Evolutionary conservation across 2,329 filamentous ascomycete genomes (phyloP).

Genomic region (Falciphora oryzae): DNA sequence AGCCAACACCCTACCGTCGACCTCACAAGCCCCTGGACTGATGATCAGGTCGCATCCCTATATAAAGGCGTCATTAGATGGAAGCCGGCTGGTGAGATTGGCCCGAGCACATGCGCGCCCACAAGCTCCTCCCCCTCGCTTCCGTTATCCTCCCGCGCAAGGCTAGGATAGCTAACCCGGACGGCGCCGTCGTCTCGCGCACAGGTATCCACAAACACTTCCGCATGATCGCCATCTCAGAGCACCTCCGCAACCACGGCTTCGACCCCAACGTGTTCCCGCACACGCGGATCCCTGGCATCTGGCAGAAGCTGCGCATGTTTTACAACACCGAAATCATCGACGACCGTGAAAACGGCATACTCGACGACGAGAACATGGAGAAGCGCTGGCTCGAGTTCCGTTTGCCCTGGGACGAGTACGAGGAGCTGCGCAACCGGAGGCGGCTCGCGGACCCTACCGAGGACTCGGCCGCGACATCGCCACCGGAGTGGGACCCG

Average conservation of each 20-base stretch:
- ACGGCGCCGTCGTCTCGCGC: neutral
- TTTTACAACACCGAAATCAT: conserved; percentile 83
- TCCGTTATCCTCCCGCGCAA: neutral
- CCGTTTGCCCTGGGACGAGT: conserved; percentile 17
- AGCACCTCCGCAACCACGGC: conserved; percentile 74
- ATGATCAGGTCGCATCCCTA: conserved; percentile 87
- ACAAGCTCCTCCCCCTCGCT: neutral
- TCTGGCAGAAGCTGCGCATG: conserved; percentile 80
- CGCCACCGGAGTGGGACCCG: conserved; percentile 18
- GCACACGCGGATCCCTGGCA: conserved; percentile 84
- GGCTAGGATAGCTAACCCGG: conserved; percentile 2
- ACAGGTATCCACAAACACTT: conserved; percentile 90
- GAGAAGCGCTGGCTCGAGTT: conserved; percentile 19
- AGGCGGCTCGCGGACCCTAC: conserved; percentile 12
- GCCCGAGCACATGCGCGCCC: too few species aligned
- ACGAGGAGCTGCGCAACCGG: conserved; percentile 16
- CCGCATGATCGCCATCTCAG: conserved; percentile 79
- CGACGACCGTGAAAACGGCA: conserved; percentile 49
- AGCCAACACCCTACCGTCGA: conserved; percentile 33
- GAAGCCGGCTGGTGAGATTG: conserved; percentile 77
- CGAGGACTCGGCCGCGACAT: conserved; percentile 14
- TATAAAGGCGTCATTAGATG: conserved; percentile 90
- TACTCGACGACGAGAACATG: conserved; percentile 13
- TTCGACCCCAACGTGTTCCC: conserved; percentile 62
- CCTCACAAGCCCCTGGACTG: conserved; percentile 76